Base-by-base conservation (phyloP, 495 filamentous ascomycete genomes). In the Neurospora tetraspora region DNA sequence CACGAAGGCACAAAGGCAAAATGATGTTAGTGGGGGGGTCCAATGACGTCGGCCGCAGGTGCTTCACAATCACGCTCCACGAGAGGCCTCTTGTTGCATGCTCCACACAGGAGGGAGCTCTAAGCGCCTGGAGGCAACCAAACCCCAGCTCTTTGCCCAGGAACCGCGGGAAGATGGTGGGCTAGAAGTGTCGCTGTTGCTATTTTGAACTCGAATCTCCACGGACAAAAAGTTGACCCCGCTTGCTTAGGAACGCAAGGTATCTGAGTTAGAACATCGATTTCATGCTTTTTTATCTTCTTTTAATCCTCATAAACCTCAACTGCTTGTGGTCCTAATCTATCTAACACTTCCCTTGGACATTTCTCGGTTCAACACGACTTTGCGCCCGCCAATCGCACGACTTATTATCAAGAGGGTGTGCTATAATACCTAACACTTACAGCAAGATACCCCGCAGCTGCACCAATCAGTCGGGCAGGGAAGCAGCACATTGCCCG, bases 11-110 rank as follows among this genome's bases (percentile, higher is more conserved):
- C 53, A 61, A 31, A 65, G 12, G 53, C 53, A 34, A 34, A 65
- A 18, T 65, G 53, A 31, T 36, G 53, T 34, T 34, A 14, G 45
- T 27, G 12, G 14, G 3, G 53, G 23, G 27, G 73, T 40, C 80
- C 77, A 80, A 81, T 81, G 79, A 81, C 77, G 78, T 82, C 79
- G 77, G 9, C 42, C 37, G 37, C 68, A 76, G 69, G 36, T 65
- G 53, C 53, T 65, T 65, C 53, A 6, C 10, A 23, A 23, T 53
- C 45, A 53, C 45, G 45, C 11, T 59, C 47, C 71, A 69, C 65
- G 36, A 74, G 79, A 78, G 78, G 78, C 78, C 78, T 79, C 77
- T 42, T 61, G 53, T 31, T 73, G 74, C 74, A 42, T 76, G 73
- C 75, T 77, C 77, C 78, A 81, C 76, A 80, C 77, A 81, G 69